phyloP scores from a whole-genome alignment of 2,329 filamentous ascomycete species.

The Diplodia intermedia region DNA sequence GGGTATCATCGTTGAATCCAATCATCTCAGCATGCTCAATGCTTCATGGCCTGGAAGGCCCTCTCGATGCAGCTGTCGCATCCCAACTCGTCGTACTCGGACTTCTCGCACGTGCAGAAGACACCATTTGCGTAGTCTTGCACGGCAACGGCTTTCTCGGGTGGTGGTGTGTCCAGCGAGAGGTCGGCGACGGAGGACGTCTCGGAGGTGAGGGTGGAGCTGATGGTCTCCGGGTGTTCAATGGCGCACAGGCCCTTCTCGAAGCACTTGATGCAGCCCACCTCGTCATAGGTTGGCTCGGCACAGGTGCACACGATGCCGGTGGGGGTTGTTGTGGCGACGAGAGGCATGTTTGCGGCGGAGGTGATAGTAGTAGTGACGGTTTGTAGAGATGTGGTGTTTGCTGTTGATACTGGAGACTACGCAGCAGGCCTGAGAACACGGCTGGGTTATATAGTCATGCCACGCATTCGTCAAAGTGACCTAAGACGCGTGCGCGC shows the following conservation, averaged over 20 bases:
- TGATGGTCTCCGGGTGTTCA: constrained; percentile 22
- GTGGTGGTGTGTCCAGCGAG: background rate
- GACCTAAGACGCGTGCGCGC: background rate
- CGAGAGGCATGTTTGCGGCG: constrained; percentile 6
- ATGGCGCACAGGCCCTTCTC: constrained; percentile 29
- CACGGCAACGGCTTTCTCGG: background rate
- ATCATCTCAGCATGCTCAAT: constrained; percentile 5
- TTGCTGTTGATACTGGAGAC: constrained; percentile 22
- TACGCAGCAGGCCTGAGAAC: constrained; percentile 20
- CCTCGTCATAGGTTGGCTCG: constrained; percentile 31
- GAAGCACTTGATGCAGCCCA: constrained; percentile 31
- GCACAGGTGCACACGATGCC: constrained; percentile 31
- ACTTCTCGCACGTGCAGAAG: constrained; percentile 32
- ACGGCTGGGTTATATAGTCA: constrained; percentile 8
- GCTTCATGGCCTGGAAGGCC: constrained; percentile 30
- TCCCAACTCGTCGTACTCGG: constrained; percentile 31
- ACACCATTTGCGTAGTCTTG: constrained; percentile 26
- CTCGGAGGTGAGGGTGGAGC: constrained; percentile 15
- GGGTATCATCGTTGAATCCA: constrained; percentile 8
- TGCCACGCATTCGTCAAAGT: constrained; percentile 5
- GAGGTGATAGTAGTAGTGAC: no score
- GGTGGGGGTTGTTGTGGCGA: background rate
- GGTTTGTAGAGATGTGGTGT: background rate
- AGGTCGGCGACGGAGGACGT: constrained; percentile 19
- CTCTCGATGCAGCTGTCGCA: constrained; percentile 29